A percentile compares a stretch with the other conserved stretches of the same genome.
phyloP scores from a whole-genome alignment of 306 rosid genomes.

The Carpinus viminea region DNA sequence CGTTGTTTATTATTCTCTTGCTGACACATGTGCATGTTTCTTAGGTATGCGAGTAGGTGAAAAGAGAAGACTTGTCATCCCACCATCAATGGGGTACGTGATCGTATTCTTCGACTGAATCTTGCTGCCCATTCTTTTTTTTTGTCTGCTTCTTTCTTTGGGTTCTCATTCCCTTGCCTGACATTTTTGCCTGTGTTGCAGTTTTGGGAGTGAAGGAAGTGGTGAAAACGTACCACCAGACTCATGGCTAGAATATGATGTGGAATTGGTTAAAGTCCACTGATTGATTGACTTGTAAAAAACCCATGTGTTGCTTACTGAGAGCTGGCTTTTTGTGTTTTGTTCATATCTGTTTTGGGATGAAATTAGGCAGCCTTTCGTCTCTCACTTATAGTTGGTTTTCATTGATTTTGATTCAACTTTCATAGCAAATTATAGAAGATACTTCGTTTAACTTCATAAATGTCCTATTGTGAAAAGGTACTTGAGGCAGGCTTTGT shows the following conservation, averaged over 20 bases:
- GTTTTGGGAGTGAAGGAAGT: conserved; percentile 49
- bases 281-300: conserved; percentile 15
- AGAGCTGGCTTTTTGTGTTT: background rate
- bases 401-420: background rate
- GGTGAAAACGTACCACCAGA: conserved; percentile 55
- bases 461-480: background rate
- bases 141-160: background rate
- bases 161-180: conserved; percentile 8
- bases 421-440: background rate
- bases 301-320: conserved; percentile 1
- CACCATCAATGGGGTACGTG: conserved; percentile 76
- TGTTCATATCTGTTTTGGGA: background rate
- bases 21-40: conserved; percentile 15
- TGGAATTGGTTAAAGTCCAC: conserved; percentile 68
- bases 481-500: background rate
- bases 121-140: background rate
- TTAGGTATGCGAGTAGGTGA: conserved; percentile 86
- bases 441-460: background rate
- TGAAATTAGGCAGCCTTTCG: conserved; percentile 1
- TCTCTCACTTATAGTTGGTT: background rate
- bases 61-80: conserved; percentile 75
- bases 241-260: conserved; percentile 76
- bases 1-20: background rate
- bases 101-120: conserved; percentile 10
- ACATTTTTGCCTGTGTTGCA: conserved; percentile 38